phyloP scores from a whole-genome alignment of 1,284 basidiomycete genomes.

The Cronartium quercuum region DNA sequence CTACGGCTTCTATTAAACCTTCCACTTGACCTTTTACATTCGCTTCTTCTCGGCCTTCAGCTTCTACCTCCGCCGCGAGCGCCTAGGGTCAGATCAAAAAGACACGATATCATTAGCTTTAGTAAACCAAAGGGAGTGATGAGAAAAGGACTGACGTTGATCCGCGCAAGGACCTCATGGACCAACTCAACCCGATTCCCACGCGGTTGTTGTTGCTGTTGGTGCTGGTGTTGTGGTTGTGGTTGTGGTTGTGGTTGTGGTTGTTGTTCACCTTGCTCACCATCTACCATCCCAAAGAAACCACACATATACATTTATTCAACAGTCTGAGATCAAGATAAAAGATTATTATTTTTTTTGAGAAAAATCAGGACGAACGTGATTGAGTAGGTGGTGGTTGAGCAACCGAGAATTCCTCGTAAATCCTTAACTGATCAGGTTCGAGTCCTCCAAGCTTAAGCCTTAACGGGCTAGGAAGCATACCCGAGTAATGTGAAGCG shows the following conservation, averaged over 20 bases:
- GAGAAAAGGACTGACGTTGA: constrained; percentile 6
- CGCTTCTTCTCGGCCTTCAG: constrained; percentile 58
- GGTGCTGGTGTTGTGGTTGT: not conserved
- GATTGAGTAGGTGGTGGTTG: constrained; percentile 1
- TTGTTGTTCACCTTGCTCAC: not conserved
- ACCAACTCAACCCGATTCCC: constrained; percentile 1
- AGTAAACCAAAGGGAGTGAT: not conserved
- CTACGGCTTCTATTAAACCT: constrained; percentile 63
- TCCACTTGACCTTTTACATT: constrained; percentile 80
- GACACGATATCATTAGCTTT: not conserved
- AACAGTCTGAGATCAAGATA: no score
- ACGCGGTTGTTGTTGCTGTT: not conserved
- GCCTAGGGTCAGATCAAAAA: constrained; percentile 70
- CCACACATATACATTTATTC: no score
- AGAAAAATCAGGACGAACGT: no score
- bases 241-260: no score
- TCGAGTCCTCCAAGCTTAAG: constrained; percentile 78
- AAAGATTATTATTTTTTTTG: no score
- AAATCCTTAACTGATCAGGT: constrained; percentile 75
- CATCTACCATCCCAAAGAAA: no score
- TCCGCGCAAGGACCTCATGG: constrained; percentile 9
- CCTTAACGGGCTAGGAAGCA: constrained; percentile 80
- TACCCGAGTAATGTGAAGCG: constrained; percentile 67
- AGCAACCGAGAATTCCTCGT: constrained; percentile 79
- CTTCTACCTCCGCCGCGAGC: constrained; percentile 32